Conservation (phyloP, 2,329 filamentous ascomycete species). For the Cytospora chrysosperma region DNA sequence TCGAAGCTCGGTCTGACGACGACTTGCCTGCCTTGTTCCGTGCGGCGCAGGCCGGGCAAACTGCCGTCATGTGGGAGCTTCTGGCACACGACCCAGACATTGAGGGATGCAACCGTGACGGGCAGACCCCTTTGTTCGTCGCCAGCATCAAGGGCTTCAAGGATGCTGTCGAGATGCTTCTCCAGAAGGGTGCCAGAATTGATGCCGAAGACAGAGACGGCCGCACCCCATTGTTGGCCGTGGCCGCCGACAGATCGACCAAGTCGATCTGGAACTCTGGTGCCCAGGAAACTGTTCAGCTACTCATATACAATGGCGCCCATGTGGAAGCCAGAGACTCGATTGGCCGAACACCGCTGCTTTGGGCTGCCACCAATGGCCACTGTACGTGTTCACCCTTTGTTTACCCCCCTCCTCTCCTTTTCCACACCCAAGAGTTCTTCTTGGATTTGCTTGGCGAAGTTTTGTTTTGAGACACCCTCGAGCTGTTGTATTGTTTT, state of each 20-base stretch:
- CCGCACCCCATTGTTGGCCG: constrained; percentile 37
- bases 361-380: constrained; percentile 59
- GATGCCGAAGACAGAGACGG: constrained; percentile 38
- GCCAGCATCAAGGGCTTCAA: constrained; percentile 37
- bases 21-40: constrained; percentile 39
- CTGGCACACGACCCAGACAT: constrained; percentile 35
- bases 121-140: constrained; percentile 39
- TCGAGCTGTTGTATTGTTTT: too few relatives aligned
- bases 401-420: constrained; percentile 22
- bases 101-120: constrained; percentile 33
- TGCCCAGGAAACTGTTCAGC: constrained; percentile 37
- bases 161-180: constrained; percentile 34
- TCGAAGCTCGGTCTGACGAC: constrained; percentile 35
- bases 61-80: constrained; percentile 35
- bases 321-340: constrained; percentile 42
- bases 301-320: constrained; percentile 38
- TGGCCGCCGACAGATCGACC: constrained; percentile 38
- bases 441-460: too few relatives aligned
- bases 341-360: constrained; percentile 52
- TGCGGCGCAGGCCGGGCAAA: constrained; percentile 39
- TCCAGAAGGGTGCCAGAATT: constrained; percentile 34
- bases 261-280: constrained; percentile 36
- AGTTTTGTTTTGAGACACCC: not conserved
- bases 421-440: too few relatives aligned
- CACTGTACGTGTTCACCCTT: constrained; percentile 39